Conservation (phyloP, 148 eudicot species). For the Simmondsia chinensis region DNA sequence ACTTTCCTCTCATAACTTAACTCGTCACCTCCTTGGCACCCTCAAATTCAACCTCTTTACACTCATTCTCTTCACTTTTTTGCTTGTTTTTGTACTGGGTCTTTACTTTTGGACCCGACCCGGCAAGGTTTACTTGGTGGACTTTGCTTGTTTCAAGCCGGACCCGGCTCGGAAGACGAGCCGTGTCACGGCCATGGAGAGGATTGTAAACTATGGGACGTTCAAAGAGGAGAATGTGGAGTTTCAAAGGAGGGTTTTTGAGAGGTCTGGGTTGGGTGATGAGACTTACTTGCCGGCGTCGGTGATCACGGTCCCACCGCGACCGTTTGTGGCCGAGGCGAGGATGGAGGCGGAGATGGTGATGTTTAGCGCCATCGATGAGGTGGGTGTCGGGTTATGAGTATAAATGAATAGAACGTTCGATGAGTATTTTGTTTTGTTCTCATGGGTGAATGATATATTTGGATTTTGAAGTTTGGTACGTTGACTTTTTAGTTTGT, state of each 20-base stretch:
- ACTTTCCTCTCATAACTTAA: background rate
- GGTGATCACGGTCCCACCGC: conserved; percentile 17
- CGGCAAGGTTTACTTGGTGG: conserved; percentile 15
- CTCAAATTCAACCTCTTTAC: conserved; percentile 2
- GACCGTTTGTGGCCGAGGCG: conserved; percentile 12
- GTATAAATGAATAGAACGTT: no score
- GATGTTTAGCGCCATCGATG: conserved; percentile 27
- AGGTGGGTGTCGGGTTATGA: no score
- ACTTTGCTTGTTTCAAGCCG: conserved; percentile 24
- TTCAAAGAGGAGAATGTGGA: conserved; percentile 22
- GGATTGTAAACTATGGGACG: conserved; percentile 15
- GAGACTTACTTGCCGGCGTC: conserved; percentile 19
- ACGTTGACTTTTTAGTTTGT: no score
- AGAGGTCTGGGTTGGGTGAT: conserved; percentile 25
- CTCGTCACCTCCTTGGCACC: no score
- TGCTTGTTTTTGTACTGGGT: conserved; percentile 6
- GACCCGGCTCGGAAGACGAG: conserved; percentile 15
- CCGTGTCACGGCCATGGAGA: conserved; percentile 19
- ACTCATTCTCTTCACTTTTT: conserved; percentile 1
- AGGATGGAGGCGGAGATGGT: conserved; percentile 24
- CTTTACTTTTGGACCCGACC: conserved; percentile 16
- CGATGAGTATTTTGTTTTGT: no score
- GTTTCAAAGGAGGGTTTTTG: conserved; percentile 27
- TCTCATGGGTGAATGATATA: no score
- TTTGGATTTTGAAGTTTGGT: no score